Evolutionary conservation across 2,329 filamentous ascomycete species (phyloP), one percentile per base, ranked within the genome.

Genomic region (Thielaviopsis cerberus): DNA sequence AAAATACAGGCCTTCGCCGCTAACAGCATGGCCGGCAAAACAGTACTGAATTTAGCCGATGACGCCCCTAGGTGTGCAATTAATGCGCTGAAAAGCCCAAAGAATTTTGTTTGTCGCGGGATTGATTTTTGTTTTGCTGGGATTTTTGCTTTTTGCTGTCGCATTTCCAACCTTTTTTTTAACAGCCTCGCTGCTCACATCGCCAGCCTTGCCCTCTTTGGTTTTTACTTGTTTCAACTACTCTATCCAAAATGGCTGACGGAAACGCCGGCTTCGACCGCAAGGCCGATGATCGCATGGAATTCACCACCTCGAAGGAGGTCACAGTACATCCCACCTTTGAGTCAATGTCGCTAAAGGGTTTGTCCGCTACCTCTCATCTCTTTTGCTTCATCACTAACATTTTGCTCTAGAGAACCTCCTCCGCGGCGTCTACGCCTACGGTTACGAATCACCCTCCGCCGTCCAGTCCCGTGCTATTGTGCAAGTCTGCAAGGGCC

Each of bases 231-330:
- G 22, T 50, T 17, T 48, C 41, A 30, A 34, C 15, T 26, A 52
- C 26, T 13, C 37, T 56, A 53, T 55, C 57, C 60, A 67, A 86
- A 63, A 98, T 97, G 92, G 88, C 90, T 63, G 91, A 97, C 72
- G 83, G 61, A 60, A 63, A 58, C 55, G 74, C 74, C 64, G 79
- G 78, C 62, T 82, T 97, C 69, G 91, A 98, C 73, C 85, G 88
- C 74, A 90, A 90, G 74, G 83, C 84, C 63, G 92, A 97, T 71
- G 90, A 95, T 77, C 83, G 88, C 72, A 94, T 97, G 83, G 91
- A 97, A 76, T 97, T 98, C 72, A 86, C 85, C 64, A 98, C 92
- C 70, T 96, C 91, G 63, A 96, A 95, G 74, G 92, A 97, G 78
- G 91, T 97, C 61, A 92, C 86, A 1, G 92, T 92, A 60, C 88